Conservation (phyloP, 108 stramenopile species). For the Skeletonema tropicum region DNA sequence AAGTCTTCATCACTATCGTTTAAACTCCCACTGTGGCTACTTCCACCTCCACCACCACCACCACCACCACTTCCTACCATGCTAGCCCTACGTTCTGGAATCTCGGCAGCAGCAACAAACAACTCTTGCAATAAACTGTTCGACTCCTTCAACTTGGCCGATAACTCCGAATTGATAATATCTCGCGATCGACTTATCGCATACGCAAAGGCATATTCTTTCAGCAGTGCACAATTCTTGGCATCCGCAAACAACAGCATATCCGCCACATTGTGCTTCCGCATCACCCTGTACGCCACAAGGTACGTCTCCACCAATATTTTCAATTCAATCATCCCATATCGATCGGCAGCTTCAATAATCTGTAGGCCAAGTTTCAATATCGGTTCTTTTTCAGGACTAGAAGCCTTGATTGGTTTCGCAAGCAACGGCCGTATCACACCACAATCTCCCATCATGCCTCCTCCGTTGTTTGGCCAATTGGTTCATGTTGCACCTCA, state of each 20-base stretch:
- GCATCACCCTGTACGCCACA: neutral
- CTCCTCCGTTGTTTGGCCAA: no score
- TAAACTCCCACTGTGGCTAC: neutral
- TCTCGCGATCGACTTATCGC: neutral
- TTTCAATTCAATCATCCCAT: conserved; percentile 8
- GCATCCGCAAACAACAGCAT: conserved; percentile 8
- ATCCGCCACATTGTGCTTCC: conserved; percentile 3
- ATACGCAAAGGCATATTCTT: conserved; percentile 5
- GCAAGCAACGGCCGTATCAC: no score
- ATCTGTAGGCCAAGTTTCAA: neutral
- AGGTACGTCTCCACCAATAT: neutral
- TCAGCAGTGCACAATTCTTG: conserved; percentile 10
- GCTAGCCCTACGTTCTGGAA: conserved; percentile 1
- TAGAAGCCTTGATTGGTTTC: neutral
- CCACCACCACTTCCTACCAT: neutral
- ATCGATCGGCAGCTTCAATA: conserved; percentile 3
- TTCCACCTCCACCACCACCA: neutral
- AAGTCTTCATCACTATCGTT: neutral
- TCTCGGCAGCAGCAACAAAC: conserved; percentile 6
- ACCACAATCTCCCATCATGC: no score
- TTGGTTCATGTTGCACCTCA: no score
- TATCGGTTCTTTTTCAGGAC: neutral
- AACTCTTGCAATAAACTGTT: conserved; percentile 2
- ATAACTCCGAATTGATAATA: conserved; percentile 4
- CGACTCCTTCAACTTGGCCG: conserved; percentile 10